A percentile compares a stretch with the other conserved stretches of the same genome.
Evolutionary conservation across 2,329 filamentous ascomycete species (phyloP).

Genomic region (Colletotrichum sp.): DNA sequence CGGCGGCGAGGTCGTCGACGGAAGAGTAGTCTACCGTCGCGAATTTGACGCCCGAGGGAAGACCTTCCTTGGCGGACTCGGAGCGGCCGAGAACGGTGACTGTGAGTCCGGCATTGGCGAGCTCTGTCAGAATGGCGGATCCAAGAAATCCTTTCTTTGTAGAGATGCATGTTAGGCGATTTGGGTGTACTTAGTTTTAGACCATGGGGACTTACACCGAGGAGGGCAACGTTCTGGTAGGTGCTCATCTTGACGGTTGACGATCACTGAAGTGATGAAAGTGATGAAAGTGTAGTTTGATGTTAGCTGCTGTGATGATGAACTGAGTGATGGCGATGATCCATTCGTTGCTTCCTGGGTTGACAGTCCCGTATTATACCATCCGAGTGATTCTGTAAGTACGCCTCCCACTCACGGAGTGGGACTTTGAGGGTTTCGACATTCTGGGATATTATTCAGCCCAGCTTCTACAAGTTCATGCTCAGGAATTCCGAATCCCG

Average conservation of each 20-base stretch:
- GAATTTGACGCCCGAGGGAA: neutral
- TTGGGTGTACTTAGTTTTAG: accelerated
- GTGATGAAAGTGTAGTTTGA: neutral
- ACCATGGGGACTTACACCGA: neutral
- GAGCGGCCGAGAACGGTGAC: slow-evolving; percentile 60
- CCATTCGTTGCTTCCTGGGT: neutral
- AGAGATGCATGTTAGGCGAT: slow-evolving; percentile 6
- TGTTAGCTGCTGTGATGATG: neutral
- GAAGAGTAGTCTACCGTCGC: neutral
- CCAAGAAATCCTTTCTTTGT: slow-evolving; percentile 42
- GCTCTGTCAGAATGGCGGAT: slow-evolving; percentile 38
- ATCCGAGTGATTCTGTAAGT: neutral
- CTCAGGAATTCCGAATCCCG: neutral
- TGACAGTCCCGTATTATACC: neutral
- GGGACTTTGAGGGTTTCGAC: neutral
- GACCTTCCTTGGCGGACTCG: slow-evolving; percentile 18
- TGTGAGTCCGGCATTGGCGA: slow-evolving; percentile 47
- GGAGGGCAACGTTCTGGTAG: slow-evolving; percentile 10
- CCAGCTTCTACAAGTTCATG: neutral
- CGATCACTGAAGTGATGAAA: neutral
- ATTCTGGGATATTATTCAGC: neutral
- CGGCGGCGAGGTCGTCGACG: slow-evolving; percentile 41
- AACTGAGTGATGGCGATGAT: neutral
- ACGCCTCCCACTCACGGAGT: neutral
- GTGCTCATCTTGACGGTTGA: neutral